Conservation (phyloP, 495 filamentous ascomycete species). For the Penicillium daleae region DNA sequence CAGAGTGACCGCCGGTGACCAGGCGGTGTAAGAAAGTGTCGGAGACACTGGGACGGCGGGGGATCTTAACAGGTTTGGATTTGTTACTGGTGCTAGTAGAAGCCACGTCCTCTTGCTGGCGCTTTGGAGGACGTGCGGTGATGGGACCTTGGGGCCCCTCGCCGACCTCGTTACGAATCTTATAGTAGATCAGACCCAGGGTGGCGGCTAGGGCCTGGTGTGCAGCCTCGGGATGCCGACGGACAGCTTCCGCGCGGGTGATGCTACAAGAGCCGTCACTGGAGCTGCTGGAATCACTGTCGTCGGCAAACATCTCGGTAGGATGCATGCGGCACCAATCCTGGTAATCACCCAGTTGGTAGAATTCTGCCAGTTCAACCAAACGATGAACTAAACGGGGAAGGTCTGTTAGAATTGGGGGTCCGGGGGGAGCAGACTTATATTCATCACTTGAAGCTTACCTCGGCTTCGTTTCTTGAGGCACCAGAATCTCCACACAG, state of each 20-base stretch:
- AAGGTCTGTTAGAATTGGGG: conserved; percentile 18
- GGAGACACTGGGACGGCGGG: conserved; percentile 40
- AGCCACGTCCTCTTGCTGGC: conserved; percentile 42
- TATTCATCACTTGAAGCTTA: conserved; percentile 30
- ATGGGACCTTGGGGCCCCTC: conserved; percentile 35
- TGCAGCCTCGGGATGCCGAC: conserved; percentile 42
- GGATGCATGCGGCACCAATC: conserved; percentile 44
- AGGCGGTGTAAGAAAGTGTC: conserved; percentile 39
- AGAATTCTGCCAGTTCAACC: conserved; percentile 48
- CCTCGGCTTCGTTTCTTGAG: conserved; percentile 48
- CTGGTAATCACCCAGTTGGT: conserved; percentile 45
- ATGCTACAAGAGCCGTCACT: conserved; percentile 39
- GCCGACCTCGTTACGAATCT: conserved; percentile 48
- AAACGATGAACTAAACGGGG: conserved; percentile 41
- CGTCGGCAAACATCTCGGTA: conserved; percentile 34
- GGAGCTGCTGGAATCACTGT: conserved; percentile 46
- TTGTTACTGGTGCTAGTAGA: conserved; percentile 36
- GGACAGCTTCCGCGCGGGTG: conserved; percentile 40
- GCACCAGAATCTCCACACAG: conserved; percentile 50
- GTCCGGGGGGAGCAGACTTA: conserved; percentile 3
- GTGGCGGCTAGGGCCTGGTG: conserved; percentile 49
- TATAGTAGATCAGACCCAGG: conserved; percentile 45
- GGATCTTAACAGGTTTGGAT: conserved; percentile 44
- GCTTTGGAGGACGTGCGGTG: conserved; percentile 36
- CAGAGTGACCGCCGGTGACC: conserved; percentile 37